phyloP scores from a whole-genome alignment of 2,329 filamentous ascomycete species.

The Talaromyces atroroseus region DNA sequence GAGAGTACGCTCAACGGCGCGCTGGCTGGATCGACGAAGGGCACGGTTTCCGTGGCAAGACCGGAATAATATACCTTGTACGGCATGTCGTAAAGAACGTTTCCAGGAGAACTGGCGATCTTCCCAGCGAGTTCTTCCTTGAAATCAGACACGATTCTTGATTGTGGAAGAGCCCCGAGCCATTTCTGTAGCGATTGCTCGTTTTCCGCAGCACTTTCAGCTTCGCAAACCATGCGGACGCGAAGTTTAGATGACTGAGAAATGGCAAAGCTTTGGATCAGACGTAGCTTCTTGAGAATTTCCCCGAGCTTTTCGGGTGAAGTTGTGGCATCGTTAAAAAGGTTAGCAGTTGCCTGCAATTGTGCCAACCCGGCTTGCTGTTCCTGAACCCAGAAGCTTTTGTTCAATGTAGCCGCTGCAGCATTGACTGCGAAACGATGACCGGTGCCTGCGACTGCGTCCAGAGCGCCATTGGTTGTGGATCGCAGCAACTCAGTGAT shows the following conservation, averaged over 20 bases:
- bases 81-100: slow-evolving; percentile 86
- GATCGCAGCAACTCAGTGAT: slow-evolving; percentile 82
- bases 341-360: slow-evolving; percentile 72
- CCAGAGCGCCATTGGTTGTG: slow-evolving; percentile 81
- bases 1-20: slow-evolving; percentile 83
- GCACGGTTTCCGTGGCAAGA: slow-evolving; percentile 72
- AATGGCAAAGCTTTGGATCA: slow-evolving; percentile 74
- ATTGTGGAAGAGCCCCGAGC: slow-evolving; percentile 54
- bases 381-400: slow-evolving; percentile 67
- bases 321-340: slow-evolving; percentile 63
- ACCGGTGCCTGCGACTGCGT: slow-evolving; percentile 83
- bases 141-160: slow-evolving; percentile 28
- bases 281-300: slow-evolving; percentile 75
- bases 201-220: slow-evolving; percentile 66
- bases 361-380: slow-evolving; percentile 89
- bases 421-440: slow-evolving; percentile 81
- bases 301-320: slow-evolving; percentile 65
- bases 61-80: slow-evolving; percentile 97
- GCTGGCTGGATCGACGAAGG: slow-evolving; percentile 69
- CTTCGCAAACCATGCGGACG: slow-evolving; percentile 78
- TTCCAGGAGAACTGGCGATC: slow-evolving; percentile 36
- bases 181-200: slow-evolving; percentile 66
- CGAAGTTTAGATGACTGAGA: slow-evolving; percentile 64
- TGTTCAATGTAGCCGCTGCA: slow-evolving; percentile 73
- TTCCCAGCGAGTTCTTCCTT: slow-evolving; percentile 29